Percentiles rank a stretch among this genome's conserved stretches.
phyloP scores from a whole-genome alignment of 805 yeast species.

The Candida pseudoglaebosa region DNA sequence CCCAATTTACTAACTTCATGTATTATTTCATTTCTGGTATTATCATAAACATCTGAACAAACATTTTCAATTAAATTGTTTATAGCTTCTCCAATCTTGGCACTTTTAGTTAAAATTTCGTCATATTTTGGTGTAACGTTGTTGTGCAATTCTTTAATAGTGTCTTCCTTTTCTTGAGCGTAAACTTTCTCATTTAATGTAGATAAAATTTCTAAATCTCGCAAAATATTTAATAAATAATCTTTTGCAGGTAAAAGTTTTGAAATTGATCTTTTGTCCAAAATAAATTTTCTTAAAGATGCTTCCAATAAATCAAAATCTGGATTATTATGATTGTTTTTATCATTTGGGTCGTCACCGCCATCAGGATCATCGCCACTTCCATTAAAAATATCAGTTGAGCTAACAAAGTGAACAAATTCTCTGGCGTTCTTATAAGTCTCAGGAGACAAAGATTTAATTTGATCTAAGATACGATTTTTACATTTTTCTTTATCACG shows the following conservation, averaged over 20 bases:
- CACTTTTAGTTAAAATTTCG: slow-evolving; percentile 47
- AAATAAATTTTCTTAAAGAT: slow-evolving; percentile 75
- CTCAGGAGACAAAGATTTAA: slow-evolving; percentile 81
- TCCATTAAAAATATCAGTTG: slow-evolving; percentile 44
- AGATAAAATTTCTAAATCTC: slow-evolving; percentile 61
- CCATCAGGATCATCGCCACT: slow-evolving; percentile 29
- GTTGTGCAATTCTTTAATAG: slow-evolving; percentile 45
- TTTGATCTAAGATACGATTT: slow-evolving; percentile 75
- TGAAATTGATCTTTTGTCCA: slow-evolving; percentile 85
- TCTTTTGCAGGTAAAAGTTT: slow-evolving; percentile 91
- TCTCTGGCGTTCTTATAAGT: slow-evolving; percentile 85
- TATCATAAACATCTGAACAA: slow-evolving; percentile 54
- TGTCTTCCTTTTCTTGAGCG: slow-evolving; percentile 43
- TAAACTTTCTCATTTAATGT: slow-evolving; percentile 58
- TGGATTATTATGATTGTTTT: slow-evolving; percentile 41
- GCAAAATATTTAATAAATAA: slow-evolving; percentile 65
- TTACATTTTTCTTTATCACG: slow-evolving; percentile 77
- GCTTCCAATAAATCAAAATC: slow-evolving; percentile 83
- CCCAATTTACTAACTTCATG: slow-evolving; percentile 51
- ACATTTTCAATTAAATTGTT: slow-evolving; percentile 61
- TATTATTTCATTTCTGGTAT: slow-evolving; percentile 51
- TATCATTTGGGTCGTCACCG: slow-evolving; percentile 24
- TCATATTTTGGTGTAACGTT: slow-evolving; percentile 64
- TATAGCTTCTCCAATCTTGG: slow-evolving; percentile 52
- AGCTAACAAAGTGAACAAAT: slow-evolving; percentile 88